Percentiles rank a stretch among this genome's conserved stretches.
phyloP scores from a whole-genome alignment of 805 yeast species.

The Candida namnaoensis region DNA sequence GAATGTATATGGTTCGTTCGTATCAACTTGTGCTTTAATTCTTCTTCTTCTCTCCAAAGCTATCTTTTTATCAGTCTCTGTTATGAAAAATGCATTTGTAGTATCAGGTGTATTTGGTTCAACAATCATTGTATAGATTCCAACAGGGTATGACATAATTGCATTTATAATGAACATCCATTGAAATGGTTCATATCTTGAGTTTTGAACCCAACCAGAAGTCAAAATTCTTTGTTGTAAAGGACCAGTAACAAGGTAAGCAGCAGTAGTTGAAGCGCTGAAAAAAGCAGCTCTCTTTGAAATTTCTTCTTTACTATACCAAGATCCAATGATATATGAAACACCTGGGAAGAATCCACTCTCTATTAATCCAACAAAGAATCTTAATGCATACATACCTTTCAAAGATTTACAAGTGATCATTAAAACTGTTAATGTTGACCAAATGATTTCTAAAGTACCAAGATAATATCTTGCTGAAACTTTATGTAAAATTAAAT shows the following conservation, averaged over 20 bases:
- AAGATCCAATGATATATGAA: slow-evolving; percentile 27
- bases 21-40: slow-evolving; percentile 30
- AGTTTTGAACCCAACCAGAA: slow-evolving; percentile 1
- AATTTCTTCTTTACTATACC: slow-evolving; percentile 21
- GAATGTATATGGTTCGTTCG: slow-evolving; percentile 29
- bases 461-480: slow-evolving; percentile 34
- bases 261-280: slow-evolving; percentile 21
- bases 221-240: slow-evolving; percentile 21
- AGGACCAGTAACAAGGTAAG: slow-evolving; percentile 24
- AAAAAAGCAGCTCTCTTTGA: slow-evolving; percentile 21
- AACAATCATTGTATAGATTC: slow-evolving; percentile 27
- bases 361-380: slow-evolving; percentile 30
- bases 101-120: slow-evolving; percentile 34
- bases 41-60: slow-evolving; percentile 35
- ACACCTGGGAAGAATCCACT: slow-evolving; percentile 37
- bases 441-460: slow-evolving; percentile 32
- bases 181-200: slow-evolving; percentile 22
- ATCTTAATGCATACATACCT: slow-evolving; percentile 20
- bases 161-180: slow-evolving; percentile 36
- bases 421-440: slow-evolving; percentile 24
- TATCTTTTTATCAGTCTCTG: slow-evolving; percentile 28
- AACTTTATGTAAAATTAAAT: slow-evolving; percentile 25
- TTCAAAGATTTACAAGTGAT: slow-evolving; percentile 12
- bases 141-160: slow-evolving; percentile 28
- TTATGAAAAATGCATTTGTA: slow-evolving; percentile 28